Conservation (phyloP, 2,329 filamentous ascomycete genomes). For the Waltergamsia citrina region DNA sequence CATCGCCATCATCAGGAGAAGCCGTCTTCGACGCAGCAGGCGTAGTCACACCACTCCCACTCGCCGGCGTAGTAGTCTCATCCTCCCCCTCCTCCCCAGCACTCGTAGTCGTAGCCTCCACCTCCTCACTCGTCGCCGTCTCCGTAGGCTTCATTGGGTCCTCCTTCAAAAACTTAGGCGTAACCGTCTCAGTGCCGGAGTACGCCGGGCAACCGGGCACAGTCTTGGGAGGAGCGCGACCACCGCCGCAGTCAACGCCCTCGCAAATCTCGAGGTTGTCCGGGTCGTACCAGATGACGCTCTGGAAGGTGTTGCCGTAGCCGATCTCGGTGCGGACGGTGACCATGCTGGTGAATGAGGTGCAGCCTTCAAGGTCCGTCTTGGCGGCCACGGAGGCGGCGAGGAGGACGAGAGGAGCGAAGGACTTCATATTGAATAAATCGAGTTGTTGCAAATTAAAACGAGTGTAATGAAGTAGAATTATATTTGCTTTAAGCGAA, state of each 20-base stretch:
- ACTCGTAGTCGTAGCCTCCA: neutral
- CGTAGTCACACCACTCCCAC: too few relatives aligned
- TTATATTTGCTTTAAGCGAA: too few relatives aligned
- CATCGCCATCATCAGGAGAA: neutral
- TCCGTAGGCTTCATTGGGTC: constrained; percentile 4
- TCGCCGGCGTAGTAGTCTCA: neutral
- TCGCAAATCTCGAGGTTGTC: constrained; percentile 41
- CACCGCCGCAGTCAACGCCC: constrained; percentile 43
- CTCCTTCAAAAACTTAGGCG: constrained; percentile 2
- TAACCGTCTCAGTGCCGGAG: constrained; percentile 21
- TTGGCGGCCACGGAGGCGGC: constrained; percentile 24
- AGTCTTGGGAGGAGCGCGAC: constrained; percentile 38
- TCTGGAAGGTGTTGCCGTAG: constrained; percentile 4
- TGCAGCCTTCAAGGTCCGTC: constrained; percentile 38
- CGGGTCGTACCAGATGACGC: constrained; percentile 29
- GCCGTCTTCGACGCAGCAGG: neutral
- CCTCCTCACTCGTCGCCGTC: neutral
- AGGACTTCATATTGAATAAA: constrained; percentile 1
- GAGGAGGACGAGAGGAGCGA: constrained; percentile 12
- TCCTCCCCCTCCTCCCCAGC: neutral
- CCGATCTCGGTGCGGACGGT: constrained; percentile 2
- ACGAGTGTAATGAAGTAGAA: too few relatives aligned
- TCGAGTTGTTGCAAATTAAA: too few relatives aligned
- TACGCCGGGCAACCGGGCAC: constrained; percentile 38
- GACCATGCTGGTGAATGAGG: constrained; percentile 7